phyloP scores from a whole-genome alignment of 345 rosid species.

The Toxicodendron radicans region DNA sequence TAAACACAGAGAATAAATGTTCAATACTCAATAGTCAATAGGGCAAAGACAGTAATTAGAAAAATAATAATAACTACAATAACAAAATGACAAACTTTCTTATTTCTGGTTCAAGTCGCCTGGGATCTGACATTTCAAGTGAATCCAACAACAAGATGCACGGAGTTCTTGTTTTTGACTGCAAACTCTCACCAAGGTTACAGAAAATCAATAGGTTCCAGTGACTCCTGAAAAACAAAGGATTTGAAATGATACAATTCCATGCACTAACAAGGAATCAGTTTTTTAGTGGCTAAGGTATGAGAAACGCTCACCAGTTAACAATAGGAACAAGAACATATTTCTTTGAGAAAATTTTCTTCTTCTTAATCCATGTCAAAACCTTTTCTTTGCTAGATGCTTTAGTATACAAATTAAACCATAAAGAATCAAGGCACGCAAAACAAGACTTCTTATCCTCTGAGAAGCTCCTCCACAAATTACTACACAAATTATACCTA shows the following conservation, averaged over 20 bases:
- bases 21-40: background rate
- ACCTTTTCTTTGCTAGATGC: constrained; percentile 35
- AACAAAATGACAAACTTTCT: constrained; percentile 40
- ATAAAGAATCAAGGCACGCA: constrained; percentile 48
- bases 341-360: constrained; percentile 55
- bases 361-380: constrained; percentile 51
- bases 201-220: constrained; percentile 80
- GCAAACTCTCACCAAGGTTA: constrained; percentile 53
- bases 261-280: background rate
- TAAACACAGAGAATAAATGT: constrained; percentile 8
- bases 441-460: constrained; percentile 45
- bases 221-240: constrained; percentile 48
- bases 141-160: constrained; percentile 77
- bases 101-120: constrained; percentile 57
- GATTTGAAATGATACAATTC: constrained; percentile 19
- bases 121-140: constrained; percentile 47
- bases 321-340: constrained; percentile 75
- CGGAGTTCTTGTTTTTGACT: constrained; percentile 40
- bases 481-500: constrained; percentile 34
- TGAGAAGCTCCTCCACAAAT: constrained; percentile 49
- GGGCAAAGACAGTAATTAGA: background rate
- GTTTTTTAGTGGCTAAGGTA: background rate
- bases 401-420: constrained; percentile 56
- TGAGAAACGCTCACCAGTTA: constrained; percentile 42
- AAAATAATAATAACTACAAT: constrained; percentile 1